phyloP scores from a whole-genome alignment of 1,284 basidiomycete species.

The Marasmius sp. region DNA sequence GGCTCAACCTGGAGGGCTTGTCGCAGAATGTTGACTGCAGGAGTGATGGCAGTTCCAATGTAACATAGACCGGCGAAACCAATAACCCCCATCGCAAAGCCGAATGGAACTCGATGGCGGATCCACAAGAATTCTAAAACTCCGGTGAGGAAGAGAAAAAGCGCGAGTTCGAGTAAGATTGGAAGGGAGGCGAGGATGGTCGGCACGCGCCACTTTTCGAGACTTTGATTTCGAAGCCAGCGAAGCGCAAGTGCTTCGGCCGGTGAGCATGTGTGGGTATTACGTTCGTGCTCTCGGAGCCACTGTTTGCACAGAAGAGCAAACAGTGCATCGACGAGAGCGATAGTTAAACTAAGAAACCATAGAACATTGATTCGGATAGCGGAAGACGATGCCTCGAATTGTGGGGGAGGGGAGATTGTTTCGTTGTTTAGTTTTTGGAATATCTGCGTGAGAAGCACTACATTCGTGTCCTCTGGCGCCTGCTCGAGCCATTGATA shows the following conservation, averaged over 20 bases:
- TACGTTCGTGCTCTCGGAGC: slow-evolving; percentile 7
- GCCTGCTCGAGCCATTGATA: no score
- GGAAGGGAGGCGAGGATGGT: neutral
- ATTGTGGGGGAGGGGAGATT: neutral
- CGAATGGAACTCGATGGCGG: no score
- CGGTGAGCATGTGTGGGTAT: neutral
- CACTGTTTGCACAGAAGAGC: slow-evolving; percentile 13
- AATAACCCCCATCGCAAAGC: no score
- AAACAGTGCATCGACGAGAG: slow-evolving; percentile 2
- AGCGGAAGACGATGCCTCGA: neutral
- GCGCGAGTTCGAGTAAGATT: neutral
- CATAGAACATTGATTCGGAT: slow-evolving; percentile 4
- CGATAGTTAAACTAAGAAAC: slow-evolving; percentile 9
- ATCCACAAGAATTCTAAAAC: no score
- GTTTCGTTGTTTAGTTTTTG: neutral
- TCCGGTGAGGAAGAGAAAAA: slow-evolving; percentile 6
- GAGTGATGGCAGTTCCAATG: neutral
- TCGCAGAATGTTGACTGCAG: neutral
- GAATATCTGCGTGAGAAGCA: slow-evolving; percentile 1
- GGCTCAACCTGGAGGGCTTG: neutral
- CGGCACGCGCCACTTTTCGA: neutral
- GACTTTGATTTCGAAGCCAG: neutral
- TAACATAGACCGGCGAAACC: no score
- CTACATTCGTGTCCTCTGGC: no score
- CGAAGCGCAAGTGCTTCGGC: neutral